phyloP scores from a whole-genome alignment of 2,329 filamentous ascomycete genomes.

The Pestalotiopsis sp. region DNA sequence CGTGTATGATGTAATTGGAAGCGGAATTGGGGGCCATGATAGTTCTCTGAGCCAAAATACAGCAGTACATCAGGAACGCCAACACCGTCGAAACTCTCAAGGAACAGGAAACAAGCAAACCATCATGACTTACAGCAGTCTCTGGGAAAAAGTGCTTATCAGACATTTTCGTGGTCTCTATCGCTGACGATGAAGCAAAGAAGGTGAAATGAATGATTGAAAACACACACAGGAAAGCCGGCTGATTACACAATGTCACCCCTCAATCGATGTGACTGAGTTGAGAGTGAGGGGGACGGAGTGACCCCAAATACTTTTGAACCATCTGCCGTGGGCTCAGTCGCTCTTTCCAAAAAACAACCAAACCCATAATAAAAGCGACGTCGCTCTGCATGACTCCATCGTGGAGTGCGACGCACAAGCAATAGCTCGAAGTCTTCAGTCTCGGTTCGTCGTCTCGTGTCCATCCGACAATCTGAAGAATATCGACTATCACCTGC shows the following conservation, averaged over 20 bases:
- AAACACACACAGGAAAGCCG: background rate
- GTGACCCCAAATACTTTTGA: background rate
- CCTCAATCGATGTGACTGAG: background rate
- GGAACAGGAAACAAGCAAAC: background rate
- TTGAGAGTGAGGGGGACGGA: background rate
- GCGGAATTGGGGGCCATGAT: background rate
- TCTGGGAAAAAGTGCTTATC: slow-evolving; percentile 17
- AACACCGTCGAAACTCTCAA: background rate
- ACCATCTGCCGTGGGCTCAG: background rate
- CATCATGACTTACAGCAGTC: slow-evolving; percentile 2
- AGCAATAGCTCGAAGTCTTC: background rate
- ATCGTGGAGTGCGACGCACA: background rate
- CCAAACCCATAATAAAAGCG: background rate
- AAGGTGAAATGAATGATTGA: background rate
- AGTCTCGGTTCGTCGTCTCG: background rate
- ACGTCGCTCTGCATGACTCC: background rate
- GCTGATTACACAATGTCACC: background rate
- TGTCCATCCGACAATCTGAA: background rate
- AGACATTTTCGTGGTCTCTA: slow-evolving; percentile 10
- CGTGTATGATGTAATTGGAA: background rate
- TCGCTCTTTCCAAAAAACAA: no score
- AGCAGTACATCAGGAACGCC: background rate
- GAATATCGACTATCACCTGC: background rate
- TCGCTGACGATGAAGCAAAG: background rate
- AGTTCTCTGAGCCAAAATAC: background rate